Percentiles rank a stretch among this genome's conserved stretches.
Evolutionary conservation across 345 rosid species (phyloP).

Genomic region (Euphorbia tirucalli): DNA sequence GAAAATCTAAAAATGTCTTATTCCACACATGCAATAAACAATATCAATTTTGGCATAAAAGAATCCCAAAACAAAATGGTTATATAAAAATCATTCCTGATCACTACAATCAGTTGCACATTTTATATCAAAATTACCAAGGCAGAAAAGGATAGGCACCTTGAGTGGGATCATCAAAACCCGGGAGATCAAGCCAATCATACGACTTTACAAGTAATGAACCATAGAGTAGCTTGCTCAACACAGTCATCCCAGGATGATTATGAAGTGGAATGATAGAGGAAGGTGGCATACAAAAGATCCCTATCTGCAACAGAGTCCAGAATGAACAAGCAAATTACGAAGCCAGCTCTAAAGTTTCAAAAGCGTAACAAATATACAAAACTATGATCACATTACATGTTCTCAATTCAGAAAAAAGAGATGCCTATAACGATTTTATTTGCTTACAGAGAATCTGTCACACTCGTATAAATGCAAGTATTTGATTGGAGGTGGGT

Average conservation of each 20-base stretch:
- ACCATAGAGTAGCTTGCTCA: conserved; percentile 90
- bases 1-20: background rate
- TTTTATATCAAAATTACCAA: background rate
- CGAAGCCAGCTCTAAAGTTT: background rate
- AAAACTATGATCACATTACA: background rate
- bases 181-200: conserved; percentile 75
- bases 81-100: background rate
- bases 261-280: conserved; percentile 93
- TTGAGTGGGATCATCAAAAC: conserved; percentile 49
- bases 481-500: conserved; percentile 74
- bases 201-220: conserved; percentile 78
- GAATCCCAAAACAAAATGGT: background rate
- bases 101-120: background rate
- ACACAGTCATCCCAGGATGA: conserved; percentile 94
- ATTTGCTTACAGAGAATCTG: conserved; percentile 76
- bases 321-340: background rate
- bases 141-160: conserved; percentile 36
- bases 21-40: background rate
- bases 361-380: background rate
- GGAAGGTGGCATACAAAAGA: conserved; percentile 89
- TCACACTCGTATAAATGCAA: conserved; percentile 86
- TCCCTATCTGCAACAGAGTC: conserved; percentile 66
- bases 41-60: background rate
- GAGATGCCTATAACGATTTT: background rate
- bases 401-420: background rate